Evolutionary conservation across 2,329 filamentous ascomycete genomes (phyloP).

Genomic region (Chaetomium sp.): DNA sequence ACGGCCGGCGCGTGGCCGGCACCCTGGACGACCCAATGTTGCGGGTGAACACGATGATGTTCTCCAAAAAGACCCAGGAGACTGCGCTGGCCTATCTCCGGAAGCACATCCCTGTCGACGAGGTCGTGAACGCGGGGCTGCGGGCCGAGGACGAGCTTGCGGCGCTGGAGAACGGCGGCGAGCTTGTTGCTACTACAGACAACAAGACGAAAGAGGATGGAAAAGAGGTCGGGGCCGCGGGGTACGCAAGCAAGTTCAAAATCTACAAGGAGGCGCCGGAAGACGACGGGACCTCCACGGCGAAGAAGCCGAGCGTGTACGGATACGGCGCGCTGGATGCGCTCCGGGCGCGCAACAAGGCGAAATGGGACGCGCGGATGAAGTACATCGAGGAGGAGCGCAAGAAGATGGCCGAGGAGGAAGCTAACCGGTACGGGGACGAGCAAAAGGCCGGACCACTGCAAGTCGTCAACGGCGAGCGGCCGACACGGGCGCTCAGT

Average conservation of each 20-base stretch:
- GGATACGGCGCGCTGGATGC: conserved; percentile 51
- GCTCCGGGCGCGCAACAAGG: conserved; percentile 48
- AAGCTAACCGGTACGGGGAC: conserved; percentile 27
- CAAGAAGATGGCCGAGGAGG: conserved; percentile 34
- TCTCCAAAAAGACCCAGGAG: conserved; percentile 35
- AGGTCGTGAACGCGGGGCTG: conserved; percentile 53
- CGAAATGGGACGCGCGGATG: conserved; percentile 41
- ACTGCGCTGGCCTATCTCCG: conserved; percentile 51
- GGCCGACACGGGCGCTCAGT: conserved; percentile 32
- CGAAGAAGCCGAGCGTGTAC: conserved; percentile 41
- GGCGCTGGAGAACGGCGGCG: conserved; percentile 38
- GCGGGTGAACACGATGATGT: conserved; percentile 41
- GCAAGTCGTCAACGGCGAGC: conserved; percentile 33
- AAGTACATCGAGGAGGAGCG: conserved; percentile 24
- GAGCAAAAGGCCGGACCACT: conserved; percentile 34
- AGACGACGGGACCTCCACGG: conserved; percentile 12
- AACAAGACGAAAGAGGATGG: conserved; percentile 17
- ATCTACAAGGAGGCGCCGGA: conserved; percentile 23
- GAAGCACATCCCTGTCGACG: conserved; percentile 48
- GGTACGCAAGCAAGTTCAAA: conserved; percentile 16
- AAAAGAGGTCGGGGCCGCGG: not conserved
- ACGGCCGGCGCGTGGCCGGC: conserved; percentile 58
- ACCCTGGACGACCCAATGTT: conserved; percentile 54
- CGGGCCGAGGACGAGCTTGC: conserved; percentile 57
- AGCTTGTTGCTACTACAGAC: not conserved